Percentiles rank a stretch among this genome's conserved stretches.
phyloP scores from a whole-genome alignment of 176 grass and related monocot genomes.

The Ampelocalamus luodianensis region DNA sequence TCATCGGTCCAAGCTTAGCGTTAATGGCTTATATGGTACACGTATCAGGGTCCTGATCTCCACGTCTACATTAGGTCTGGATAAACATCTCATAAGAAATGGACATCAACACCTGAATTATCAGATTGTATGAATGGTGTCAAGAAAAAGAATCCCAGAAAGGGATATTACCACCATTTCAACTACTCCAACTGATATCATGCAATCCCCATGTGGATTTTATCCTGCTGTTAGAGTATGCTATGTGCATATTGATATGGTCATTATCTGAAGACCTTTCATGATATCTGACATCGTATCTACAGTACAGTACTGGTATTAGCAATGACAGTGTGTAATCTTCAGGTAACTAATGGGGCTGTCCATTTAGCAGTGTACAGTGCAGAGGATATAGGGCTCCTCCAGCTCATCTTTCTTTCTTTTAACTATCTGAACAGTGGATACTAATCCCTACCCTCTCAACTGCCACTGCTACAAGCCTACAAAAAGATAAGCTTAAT shows the following conservation, averaged over 20 bases:
- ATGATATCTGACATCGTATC: neutral
- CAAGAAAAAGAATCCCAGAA: neutral
- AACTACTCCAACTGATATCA: neutral
- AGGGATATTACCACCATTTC: neutral
- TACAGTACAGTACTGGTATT: neutral
- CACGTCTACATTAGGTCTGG: neutral
- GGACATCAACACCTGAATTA: neutral
- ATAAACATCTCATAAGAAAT: neutral
- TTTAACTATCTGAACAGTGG: neutral
- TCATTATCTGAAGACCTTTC: neutral
- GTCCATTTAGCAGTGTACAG: neutral
- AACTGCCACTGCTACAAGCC: neutral
- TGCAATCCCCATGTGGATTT: neutral
- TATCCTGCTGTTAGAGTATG: neutral
- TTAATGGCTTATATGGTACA: neutral
- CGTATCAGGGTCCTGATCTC: conserved; percentile 19
- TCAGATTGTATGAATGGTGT: neutral
- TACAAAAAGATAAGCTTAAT: neutral
- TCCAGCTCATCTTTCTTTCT: neutral
- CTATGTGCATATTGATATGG: neutral
- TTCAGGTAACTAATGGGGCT: neutral
- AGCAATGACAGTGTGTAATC: neutral
- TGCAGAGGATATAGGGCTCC: neutral
- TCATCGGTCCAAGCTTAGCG: neutral
- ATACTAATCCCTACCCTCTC: neutral